Evolutionary conservation across 345 rosid species (phyloP).

Genomic region (Leavenworthia alabamica): DNA sequence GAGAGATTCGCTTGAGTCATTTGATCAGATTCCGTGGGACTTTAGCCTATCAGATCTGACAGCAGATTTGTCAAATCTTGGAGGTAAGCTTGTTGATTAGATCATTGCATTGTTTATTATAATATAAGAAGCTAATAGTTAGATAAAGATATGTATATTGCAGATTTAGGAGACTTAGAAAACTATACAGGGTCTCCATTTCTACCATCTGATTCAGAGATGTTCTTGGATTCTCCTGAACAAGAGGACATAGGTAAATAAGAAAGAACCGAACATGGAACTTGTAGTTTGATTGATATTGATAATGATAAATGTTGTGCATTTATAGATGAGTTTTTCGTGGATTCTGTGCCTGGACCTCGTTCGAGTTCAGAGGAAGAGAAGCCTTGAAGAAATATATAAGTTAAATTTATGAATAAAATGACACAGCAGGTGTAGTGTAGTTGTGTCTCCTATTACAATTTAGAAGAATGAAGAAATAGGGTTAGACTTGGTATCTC

Average conservation of each 20-base stretch:
- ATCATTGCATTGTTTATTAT: not conserved
- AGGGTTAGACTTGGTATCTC: no score
- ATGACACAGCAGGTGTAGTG: no score
- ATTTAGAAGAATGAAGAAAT: not conserved
- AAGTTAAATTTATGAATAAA: slow-evolving; percentile 28
- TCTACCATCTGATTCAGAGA: slow-evolving; percentile 93
- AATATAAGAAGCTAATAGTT: slow-evolving; percentile 2
- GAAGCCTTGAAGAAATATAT: slow-evolving; percentile 43
- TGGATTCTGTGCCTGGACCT: slow-evolving; percentile 78
- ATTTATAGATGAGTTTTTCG: slow-evolving; percentile 77
- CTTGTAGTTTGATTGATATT: no score
- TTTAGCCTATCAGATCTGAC: slow-evolving; percentile 87
- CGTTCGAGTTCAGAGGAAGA: slow-evolving; percentile 88
- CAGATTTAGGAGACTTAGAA: slow-evolving; percentile 90
- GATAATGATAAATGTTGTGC: not conserved
- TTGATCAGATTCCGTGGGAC: slow-evolving; percentile 92
- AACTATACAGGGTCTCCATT: slow-evolving; percentile 96
- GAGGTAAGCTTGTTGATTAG: slow-evolving; percentile 32
- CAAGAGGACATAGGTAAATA: slow-evolving; percentile 74
- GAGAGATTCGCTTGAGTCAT: slow-evolving; percentile 68
- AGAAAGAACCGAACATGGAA: no score
- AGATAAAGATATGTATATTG: slow-evolving; percentile 26
- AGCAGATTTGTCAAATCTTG: slow-evolving; percentile 85
- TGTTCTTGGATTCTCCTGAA: slow-evolving; percentile 90
- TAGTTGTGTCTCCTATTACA: no score